phyloP scores from a whole-genome alignment of 2,329 filamentous ascomycete genomes.

The Fusarium coffeatum region DNA sequence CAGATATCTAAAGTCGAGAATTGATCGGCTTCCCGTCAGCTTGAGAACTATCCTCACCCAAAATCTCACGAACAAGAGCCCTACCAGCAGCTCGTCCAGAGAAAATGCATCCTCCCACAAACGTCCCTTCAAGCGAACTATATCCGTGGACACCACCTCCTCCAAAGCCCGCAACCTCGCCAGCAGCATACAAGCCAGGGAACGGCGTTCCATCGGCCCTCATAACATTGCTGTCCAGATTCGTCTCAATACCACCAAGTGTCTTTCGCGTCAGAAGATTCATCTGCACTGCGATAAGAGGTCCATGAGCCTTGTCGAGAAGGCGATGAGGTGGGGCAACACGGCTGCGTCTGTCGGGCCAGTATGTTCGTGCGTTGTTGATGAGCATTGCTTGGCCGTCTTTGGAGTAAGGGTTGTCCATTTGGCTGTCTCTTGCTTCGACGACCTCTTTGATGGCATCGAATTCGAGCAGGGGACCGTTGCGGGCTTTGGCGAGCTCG shows the following conservation, averaged over 20 bases:
- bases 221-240: conserved; percentile 67
- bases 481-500: conserved; percentile 59
- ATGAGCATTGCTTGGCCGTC: conserved; percentile 73
- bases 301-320: conserved; percentile 65
- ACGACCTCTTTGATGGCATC: conserved; percentile 59
- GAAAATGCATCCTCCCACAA: conserved; percentile 72
- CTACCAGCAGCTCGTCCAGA: conserved; percentile 68
- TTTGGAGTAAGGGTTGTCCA: conserved; percentile 67
- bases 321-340: conserved; percentile 66
- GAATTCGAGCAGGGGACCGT: conserved; percentile 61
- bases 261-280: conserved; percentile 72
- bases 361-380: conserved; percentile 66
- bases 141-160: conserved; percentile 73
- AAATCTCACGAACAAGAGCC: conserved; percentile 63
- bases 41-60: conserved; percentile 18
- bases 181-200: conserved; percentile 68
- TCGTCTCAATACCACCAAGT: conserved; percentile 69
- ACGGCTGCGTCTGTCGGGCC: conserved; percentile 63
- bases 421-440: conserved; percentile 65
- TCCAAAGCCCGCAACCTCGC: conserved; percentile 70
- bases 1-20: conserved; percentile 9
- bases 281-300: conserved; percentile 70
- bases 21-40: not conserved
- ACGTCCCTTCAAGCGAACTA: conserved; percentile 71
- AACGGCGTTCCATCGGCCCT: conserved; percentile 60